Evolutionary conservation across 2,329 filamentous ascomycete species (phyloP), one percentile per base, ranked within the genome.

Genomic region (Dothideomycetes sp.): DNA sequence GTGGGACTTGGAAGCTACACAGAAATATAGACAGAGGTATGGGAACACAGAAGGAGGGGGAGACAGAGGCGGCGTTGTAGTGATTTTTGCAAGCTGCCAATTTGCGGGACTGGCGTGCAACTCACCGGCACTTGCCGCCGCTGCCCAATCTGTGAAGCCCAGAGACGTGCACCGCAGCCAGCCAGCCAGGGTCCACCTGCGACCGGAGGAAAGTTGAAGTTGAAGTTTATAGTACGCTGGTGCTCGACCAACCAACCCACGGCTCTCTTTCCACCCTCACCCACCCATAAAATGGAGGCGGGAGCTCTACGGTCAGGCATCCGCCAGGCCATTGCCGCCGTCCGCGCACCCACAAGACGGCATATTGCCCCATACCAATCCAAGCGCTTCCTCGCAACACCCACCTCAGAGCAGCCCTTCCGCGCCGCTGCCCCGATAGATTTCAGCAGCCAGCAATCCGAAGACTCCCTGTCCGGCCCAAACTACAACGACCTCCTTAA

Each of bases 341-440:
- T 46, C 39, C 50, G 46, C 17, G 38, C 45, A 22, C 45, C 46
- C 22, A 42, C 46, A 22, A 40, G 49, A 49, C 46, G 47, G 10
- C 17, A 34, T 14, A 22, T 31, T 36, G 45, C 19, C 29, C 32
- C 5, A 36, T 52, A 47, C 38, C 43, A 46, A 31, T 44, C 47
- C 18, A 40, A 43, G 31, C 50, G 51, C 38, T 45, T 42, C 36
- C 49, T 51, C 44, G 56, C 57, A 4, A 52, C 53, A 9, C 48
- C 51, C 5, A 47, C 46, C 15, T 33, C 37, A 39, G 29, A 44
- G 44, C 22, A 32, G 34, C 47, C 48, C 39, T 46, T 58, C 34
- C 42, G 36, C 41, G 50, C 55, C 31, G 55, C 55, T 17, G 35
- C 50, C 3, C 49, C 53, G 34, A 55, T 59, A 36, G 39, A 31